Evolutionary conservation across 345 rosid species (phyloP), one percentile per base, ranked within the genome.

Genomic region (Aquilaria yunnanensis): DNA sequence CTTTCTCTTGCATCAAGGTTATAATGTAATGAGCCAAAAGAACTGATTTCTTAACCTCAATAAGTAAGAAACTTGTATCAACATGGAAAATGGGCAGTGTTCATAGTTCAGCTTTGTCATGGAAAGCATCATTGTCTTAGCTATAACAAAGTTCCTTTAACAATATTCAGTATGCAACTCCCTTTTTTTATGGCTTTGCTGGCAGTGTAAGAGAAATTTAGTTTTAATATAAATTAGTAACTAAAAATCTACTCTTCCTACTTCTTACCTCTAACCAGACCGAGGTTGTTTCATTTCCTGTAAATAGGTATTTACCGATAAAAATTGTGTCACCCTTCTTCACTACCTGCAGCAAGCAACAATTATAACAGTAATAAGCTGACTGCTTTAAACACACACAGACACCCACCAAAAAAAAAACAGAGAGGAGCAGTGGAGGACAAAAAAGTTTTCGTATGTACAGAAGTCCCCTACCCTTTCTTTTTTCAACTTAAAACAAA

Each of bases 221-320:
- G 0, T 23, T 30, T 4, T 54, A 23, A 12, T 54, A 32, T 55
- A 23, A 59, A 37, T 34, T 51, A 16, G 11, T 54, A 34, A 48
- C 32, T 41, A 49, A 56, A 50, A 31, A 47, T 32, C 45, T 43
- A 10, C 37, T 45, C 33, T 23, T 54, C 53, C 46, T 34, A 4
- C 37, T 60, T 41, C 67, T 74, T 78, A 86, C 92, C 92, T 83
- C 89, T 63, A 83, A 70, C 89, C 82, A 81, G 29, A 86, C 89
- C 3, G 92, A 83, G 56, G 92, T 83, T 54, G 85, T 83, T 76
- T 86, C 92, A 56, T 69, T 79, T 73, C 89, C 92, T 2, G 92
- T 83, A 71, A 83, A 86, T 64, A 86, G 78, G 51, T 86, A 86
- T 71, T 86, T 87, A 43, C 87, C 93, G 32, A 86, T 77, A 69